phyloP scores from a whole-genome alignment of 768 basidiomycete species.

The Boletus barrowsii region DNA sequence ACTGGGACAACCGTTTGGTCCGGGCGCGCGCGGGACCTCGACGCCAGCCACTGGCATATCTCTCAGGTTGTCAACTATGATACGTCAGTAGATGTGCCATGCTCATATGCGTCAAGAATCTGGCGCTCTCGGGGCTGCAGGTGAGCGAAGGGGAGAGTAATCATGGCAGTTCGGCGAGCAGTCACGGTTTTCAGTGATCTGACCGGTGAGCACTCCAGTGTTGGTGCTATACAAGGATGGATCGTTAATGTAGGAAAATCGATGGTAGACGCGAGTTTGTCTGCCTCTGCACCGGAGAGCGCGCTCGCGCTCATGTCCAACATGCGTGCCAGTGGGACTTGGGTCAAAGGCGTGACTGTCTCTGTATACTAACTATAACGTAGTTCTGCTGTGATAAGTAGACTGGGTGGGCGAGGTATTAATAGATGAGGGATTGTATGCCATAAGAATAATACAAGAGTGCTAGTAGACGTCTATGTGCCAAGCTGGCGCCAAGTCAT shows the following conservation, averaged over 20 bases:
- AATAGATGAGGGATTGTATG: slow-evolving; percentile 14
- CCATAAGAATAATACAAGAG: neutral
- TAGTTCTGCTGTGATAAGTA: slow-evolving; percentile 37
- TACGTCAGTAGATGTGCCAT: slow-evolving; percentile 25
- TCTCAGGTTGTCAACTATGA: too few relatives aligned
- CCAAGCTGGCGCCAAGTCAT: too few relatives aligned
- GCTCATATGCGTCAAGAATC: slow-evolving; percentile 47
- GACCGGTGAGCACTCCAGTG: slow-evolving; percentile 55
- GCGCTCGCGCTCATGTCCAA: slow-evolving; percentile 73
- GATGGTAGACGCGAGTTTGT: slow-evolving; percentile 62
- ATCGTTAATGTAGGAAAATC: neutral
- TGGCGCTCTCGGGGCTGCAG: slow-evolving; percentile 36
- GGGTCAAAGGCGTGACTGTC: slow-evolving; percentile 70
- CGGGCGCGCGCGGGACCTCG: too few relatives aligned
- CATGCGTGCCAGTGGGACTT: slow-evolving; percentile 55
- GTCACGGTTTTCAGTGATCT: slow-evolving; percentile 69
- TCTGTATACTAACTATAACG: neutral
- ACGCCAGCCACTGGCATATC: too few relatives aligned
- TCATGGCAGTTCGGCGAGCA: slow-evolving; percentile 71
- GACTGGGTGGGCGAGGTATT: slow-evolving; percentile 22
- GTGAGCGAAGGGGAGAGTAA: slow-evolving; percentile 57
- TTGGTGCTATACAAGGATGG: neutral
- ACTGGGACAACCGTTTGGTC: too few relatives aligned
- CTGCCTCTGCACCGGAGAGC: slow-evolving; percentile 76
- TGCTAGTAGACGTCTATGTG: too few relatives aligned